These are phyloP conservation scores for Viridothelium virens DNA, from an alignment of 495 filamentous ascomycete species.

Conservation along the genomic window DNA sequence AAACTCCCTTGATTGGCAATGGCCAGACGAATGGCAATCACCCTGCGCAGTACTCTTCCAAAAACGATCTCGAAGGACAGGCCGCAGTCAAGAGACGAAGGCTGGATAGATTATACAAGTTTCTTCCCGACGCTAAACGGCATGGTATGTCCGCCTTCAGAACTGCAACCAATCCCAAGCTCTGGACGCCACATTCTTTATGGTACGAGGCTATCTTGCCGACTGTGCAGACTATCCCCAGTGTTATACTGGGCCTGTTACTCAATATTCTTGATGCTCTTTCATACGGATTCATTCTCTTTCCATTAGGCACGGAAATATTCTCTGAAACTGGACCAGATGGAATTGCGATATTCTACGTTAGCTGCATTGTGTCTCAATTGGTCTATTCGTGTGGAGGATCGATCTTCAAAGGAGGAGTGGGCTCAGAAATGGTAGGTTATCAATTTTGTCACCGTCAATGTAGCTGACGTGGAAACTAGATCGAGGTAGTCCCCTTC, in stretches of 20 bases:
- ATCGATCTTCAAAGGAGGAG: constrained; percentile 82
- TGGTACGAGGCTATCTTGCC: constrained; percentile 57
- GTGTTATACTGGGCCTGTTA: constrained; percentile 79
- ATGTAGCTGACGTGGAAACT: constrained; percentile 18
- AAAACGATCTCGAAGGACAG: constrained; percentile 24
- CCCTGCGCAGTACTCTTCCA: not conserved
- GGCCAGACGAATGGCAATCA: not conserved
- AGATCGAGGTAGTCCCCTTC: constrained; percentile 95
- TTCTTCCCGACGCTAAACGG: constrained; percentile 1
- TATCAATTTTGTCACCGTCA: not conserved
- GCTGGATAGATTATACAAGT: not conserved
- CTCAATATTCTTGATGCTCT: constrained; percentile 90
- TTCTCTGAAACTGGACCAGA: constrained; percentile 80
- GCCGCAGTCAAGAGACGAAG: constrained; percentile 17
- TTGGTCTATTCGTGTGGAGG: constrained; percentile 79
- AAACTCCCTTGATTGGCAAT: constrained; percentile 16
- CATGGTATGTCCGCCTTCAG: constrained; percentile 21
- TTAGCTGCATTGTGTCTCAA: constrained; percentile 92
- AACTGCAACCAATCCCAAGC: constrained; percentile 50
- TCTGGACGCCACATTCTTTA: constrained; percentile 60
- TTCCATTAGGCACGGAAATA: constrained; percentile 76
- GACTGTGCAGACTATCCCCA: constrained; percentile 64
- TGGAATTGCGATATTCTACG: constrained; percentile 97
- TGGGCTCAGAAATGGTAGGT: constrained; percentile 88
- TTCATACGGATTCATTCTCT: constrained; percentile 96